Base-by-base conservation (phyloP, 148 eudicot genomes). In the Suaeda aralocaspica region DNA sequence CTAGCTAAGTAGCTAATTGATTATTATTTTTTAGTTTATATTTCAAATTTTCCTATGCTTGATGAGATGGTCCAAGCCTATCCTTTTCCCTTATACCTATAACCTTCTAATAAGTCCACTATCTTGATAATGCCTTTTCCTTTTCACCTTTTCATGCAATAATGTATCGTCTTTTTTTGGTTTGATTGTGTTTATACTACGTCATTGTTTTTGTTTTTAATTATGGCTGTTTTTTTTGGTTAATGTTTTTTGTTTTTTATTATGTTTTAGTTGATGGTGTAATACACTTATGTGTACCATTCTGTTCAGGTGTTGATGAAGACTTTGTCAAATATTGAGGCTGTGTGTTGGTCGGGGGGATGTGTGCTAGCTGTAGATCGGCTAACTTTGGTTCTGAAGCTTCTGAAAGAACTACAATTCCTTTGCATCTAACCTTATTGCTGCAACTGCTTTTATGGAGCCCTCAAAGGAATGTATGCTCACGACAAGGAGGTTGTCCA, bases 371-470 rank as follows among this genome's bases (percentile, higher is more conserved):
- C 97, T 70, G 99, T 88, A 78, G 99, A 94, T 86, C 66, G 91
- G 69, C 78, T 94, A 66, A 89, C 99, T 59, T 84, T 81, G 65
- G 88, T 87, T 78, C 97, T 74, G 99, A 94, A 82, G 89, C 97
- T 84, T 91, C 97, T 67, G 99, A 94, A 87, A 86, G 99, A 83
- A 94, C 97, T 24, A 85, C 92, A 60, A 91, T 94, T 68, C 99
- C 99, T 71, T 75, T 94, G 80, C 99, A 91, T 91, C 99, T 69
- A 94, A 94, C 74, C 84, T 94, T 77, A 89, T 94, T 73, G 99
- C 99, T 51, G 99, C 99, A 49, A 79, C 91, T 86, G 97, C 99
- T 74, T 94, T 94, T 75, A 94, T 91, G 96, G 99, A 94, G 78
- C 99, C 99, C 13, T 75, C 84, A n/a, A 94, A 94, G 84, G 96